Percentiles rank a stretch among this genome's conserved stretches.
These are phyloP conservation scores for Zymoseptoria crescenta DNA, from an alignment of 2,329 filamentous ascomycete genomes.

Conservation along the genomic window DNA sequence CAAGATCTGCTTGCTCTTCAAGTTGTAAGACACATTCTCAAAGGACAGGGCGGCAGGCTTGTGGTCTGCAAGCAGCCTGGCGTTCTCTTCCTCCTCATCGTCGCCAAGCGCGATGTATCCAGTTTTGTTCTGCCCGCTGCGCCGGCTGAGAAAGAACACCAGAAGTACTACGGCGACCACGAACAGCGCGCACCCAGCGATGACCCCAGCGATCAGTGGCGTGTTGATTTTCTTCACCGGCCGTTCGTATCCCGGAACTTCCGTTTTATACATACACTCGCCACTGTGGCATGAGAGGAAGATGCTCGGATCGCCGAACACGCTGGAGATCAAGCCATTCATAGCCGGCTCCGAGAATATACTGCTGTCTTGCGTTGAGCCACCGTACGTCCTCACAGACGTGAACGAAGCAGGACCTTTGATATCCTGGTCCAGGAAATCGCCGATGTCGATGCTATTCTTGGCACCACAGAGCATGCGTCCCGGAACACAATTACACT, in stretches of 20 bases:
- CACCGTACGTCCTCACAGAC: conserved; percentile 51
- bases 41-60: conserved; percentile 85
- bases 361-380: conserved; percentile 61
- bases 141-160: conserved; percentile 81
- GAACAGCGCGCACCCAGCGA: conserved; percentile 77
- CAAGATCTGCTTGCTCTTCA: conserved; percentile 85
- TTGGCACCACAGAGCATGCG: conserved; percentile 91
- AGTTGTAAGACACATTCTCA: conserved; percentile 73
- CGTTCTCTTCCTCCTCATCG: conserved; percentile 74
- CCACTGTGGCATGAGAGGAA: conserved; percentile 72
- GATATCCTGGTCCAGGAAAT: conserved; percentile 77
- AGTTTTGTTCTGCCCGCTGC: conserved; percentile 52
- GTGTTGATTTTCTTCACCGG: conserved; percentile 95
- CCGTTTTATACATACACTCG: conserved; percentile 87
- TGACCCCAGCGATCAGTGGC: conserved; percentile 86
- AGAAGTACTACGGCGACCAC: conserved; percentile 76
- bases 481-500: conserved; percentile 80
- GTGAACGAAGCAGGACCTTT: conserved; percentile 80
- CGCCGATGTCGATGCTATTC: conserved; percentile 83
- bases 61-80: conserved; percentile 83
- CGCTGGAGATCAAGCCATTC: conserved; percentile 76
- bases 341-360: conserved; percentile 86
- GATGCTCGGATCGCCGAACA: conserved; percentile 91
- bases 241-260: conserved; percentile 81
- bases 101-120: conserved; percentile 71